phyloP scores from a whole-genome alignment of 106 monocot species.

The Dioscorea alata region DNA sequence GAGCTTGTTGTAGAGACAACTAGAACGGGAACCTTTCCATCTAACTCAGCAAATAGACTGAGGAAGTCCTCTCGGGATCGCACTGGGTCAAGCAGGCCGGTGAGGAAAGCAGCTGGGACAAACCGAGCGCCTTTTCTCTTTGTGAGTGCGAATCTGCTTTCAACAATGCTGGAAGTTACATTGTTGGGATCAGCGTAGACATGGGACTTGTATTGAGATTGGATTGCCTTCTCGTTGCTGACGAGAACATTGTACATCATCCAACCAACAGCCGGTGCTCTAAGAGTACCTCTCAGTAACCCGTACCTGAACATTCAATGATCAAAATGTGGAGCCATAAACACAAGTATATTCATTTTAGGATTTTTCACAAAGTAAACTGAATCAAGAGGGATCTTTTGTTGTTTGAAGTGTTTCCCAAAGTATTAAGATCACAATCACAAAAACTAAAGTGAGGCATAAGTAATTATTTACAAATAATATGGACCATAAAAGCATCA shows the following conservation, averaged over 20 bases:
- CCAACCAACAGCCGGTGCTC: conserved; percentile 88
- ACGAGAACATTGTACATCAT: conserved; percentile 96
- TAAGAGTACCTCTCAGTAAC: conserved; percentile 73
- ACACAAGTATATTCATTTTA: no score
- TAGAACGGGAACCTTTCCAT: conserved; percentile 55
- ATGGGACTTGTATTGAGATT: conserved; percentile 93
- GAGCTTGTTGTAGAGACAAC: conserved; percentile 50
- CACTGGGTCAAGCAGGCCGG: conserved; percentile 93
- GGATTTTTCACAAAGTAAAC: no score
- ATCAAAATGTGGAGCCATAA: no score
- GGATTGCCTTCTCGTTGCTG: conserved; percentile 88
- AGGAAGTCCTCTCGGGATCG: conserved; percentile 78
- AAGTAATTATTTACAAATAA: no score
- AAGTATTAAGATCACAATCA: no score
- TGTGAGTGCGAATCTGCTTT: conserved; percentile 74
- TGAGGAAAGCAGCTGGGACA: conserved; percentile 92
- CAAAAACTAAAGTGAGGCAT: no score
- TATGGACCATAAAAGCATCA: no score
- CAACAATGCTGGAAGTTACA: conserved; percentile 58
- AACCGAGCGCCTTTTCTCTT: conserved; percentile 82
- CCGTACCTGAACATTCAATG: conserved; percentile 51
- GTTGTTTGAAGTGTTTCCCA: no score
- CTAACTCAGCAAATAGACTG: conserved; percentile 49
- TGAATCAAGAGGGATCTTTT: no score
- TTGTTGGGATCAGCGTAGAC: conserved; percentile 87